A percentile compares a stretch with the other conserved stretches of the same genome.
These are phyloP conservation scores for Plicaturopsis crispa DNA, from an alignment of 768 basidiomycete genomes.

Conservation along the genomic window DNA sequence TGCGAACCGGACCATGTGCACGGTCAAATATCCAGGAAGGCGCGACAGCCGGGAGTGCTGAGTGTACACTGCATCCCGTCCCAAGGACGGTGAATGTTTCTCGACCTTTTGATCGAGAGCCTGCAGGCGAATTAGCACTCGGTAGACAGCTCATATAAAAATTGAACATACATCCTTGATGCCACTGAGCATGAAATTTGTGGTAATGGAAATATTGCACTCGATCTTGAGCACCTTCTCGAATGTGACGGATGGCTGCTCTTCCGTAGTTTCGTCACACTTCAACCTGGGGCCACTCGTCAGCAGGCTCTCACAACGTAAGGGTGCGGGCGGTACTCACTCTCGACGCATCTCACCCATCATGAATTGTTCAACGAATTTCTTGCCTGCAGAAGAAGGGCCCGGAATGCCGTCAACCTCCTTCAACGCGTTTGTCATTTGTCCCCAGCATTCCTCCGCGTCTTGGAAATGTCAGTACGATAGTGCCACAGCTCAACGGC, in stretches of 20 bases:
- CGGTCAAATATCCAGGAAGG: conserved; percentile 76
- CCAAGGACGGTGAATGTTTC: conserved; percentile 75
- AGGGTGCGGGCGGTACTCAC: conserved; percentile 22
- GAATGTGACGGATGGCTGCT: conserved; percentile 48
- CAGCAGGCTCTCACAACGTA: not conserved
- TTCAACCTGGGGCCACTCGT: conserved; percentile 43
- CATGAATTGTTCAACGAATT: conserved; percentile 77
- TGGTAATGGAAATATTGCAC: conserved; percentile 82
- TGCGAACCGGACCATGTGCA: conserved; percentile 95
- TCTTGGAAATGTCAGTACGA: conserved; percentile 32
- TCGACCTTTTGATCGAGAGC: conserved; percentile 81
- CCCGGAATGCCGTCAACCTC: conserved; percentile 49
- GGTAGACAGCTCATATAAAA: conserved; percentile 1
- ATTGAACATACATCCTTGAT: conserved; percentile 59
- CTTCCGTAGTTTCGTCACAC: conserved; percentile 79
- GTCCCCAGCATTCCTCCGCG: conserved; percentile 85
- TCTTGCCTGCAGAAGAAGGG: conserved; percentile 26
- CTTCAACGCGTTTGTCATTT: conserved; percentile 64
- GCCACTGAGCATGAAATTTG: conserved; percentile 85
- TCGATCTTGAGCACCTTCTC: conserved; percentile 86
- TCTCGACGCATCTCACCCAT: conserved; percentile 71
- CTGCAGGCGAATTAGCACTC: conserved; percentile 27
- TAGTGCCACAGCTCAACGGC: not conserved
- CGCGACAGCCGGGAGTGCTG: conserved; percentile 77
- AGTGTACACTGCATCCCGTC: conserved; percentile 74